Percentiles rank a stretch among this genome's conserved stretches.
These are phyloP conservation scores for Aureobasidium uvarum DNA, from an alignment of 2,329 filamentous ascomycete species.

Conservation along the genomic window DNA sequence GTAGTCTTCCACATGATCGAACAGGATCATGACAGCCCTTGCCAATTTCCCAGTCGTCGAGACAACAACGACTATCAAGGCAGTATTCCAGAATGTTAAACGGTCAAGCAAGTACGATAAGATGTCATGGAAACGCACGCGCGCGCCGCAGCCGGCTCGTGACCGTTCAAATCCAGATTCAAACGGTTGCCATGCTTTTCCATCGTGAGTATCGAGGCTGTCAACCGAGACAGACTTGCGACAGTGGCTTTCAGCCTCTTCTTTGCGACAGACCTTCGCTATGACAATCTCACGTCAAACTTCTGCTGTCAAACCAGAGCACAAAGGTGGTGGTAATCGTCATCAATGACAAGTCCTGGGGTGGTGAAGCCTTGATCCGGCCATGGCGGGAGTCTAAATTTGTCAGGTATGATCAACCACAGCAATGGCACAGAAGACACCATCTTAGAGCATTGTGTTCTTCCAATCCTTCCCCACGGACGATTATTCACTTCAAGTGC, in stretches of 20 bases:
- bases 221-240: slow-evolving; percentile 20
- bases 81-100: slow-evolving; percentile 17
- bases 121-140: slow-evolving; percentile 8
- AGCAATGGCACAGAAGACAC: background rate
- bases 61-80: slow-evolving; percentile 22
- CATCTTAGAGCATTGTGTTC: background rate
- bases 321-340: background rate
- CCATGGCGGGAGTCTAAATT: background rate
- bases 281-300: background rate
- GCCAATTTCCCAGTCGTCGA: slow-evolving; percentile 20
- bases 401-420: background rate
- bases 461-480: background rate
- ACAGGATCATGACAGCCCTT: background rate
- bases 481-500: background rate
- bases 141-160: slow-evolving; percentile 5
- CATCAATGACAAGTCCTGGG: background rate
- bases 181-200: slow-evolving; percentile 15
- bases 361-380: background rate
- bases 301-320: background rate
- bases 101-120: slow-evolving; percentile 10
- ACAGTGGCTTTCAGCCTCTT: slow-evolving; percentile 15
- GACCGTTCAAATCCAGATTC: slow-evolving; percentile 9
- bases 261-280: background rate
- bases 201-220: slow-evolving; percentile 1
- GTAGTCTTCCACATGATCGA: background rate